Evolutionary conservation across 108 stramenopile species (phyloP), one percentile per base, ranked within the genome.

Genomic region (Skeletonema potamos): DNA sequence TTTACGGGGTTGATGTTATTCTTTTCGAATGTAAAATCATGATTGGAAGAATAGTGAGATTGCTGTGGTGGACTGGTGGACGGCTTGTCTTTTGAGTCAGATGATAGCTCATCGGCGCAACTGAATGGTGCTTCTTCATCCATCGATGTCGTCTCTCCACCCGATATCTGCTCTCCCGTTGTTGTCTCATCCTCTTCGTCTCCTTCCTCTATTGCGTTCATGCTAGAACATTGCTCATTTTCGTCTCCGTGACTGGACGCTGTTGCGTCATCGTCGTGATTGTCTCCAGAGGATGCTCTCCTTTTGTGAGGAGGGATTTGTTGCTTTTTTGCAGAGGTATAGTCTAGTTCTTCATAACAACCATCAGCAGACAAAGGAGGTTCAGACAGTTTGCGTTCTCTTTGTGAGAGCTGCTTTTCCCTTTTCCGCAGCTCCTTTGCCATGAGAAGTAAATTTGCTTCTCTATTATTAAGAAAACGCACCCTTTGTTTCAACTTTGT

Each of bases 361-460:
- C 44, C 6, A 18, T 46, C n/a, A n/a, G n/a, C n/a, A n/a, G 17
- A 4, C 36, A 37, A 10, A 9, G 2, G 44, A 18, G 43, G 66
- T 29, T 2, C n/a, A n/a, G n/a, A n/a, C n/a, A n/a, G n/a, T n/a
- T 44, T 27, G 18, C 56, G 33, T 46, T 67, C 64, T 17, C 56
- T 58, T 32, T 67, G 9, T 33, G 51, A n/a, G n/a, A 74, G 39
- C 27, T 39, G 9, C 2, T 54, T 62, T 39, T 74, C 66, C 32
- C 59, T 57, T n/a, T 12, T 59, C 30, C 58, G 27, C 34, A 74
- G 57, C 24, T 59, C 48, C 55, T 60, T 57, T 4, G 64, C 58
- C 24, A 54, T 27, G 13, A 54, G 64, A 26, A 73, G 64, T 7
- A 74, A 44, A 26, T 51, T 54, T 48, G 73, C 41, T 48, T 66